Evolutionary conservation across 805 yeast species (phyloP).

Genomic region (Nakazawaea wyomingensis): DNA sequence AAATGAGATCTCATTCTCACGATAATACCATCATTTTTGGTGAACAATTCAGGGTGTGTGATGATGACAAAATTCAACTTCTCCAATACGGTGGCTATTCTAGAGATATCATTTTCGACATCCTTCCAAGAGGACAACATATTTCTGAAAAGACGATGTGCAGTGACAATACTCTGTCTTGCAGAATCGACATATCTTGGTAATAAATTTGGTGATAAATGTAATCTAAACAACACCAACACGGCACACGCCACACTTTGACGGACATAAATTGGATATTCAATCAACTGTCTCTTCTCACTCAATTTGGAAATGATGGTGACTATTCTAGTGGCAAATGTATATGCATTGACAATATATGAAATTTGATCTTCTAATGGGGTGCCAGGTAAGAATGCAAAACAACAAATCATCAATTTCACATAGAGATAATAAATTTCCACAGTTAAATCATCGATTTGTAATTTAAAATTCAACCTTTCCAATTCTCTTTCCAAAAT

Average conservation of each 20-base stretch:
- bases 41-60: slow-evolving; percentile 80
- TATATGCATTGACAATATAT: slow-evolving; percentile 76
- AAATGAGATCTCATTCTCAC: slow-evolving; percentile 87
- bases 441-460: slow-evolving; percentile 61
- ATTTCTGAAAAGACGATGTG: slow-evolving; percentile 81
- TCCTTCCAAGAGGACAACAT: slow-evolving; percentile 89
- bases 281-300: slow-evolving; percentile 66
- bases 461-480: slow-evolving; percentile 58
- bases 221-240: slow-evolving; percentile 71
- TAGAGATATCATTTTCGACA: slow-evolving; percentile 81
- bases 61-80: slow-evolving; percentile 81
- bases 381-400: slow-evolving; percentile 87
- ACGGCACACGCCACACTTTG: slow-evolving; percentile 84
- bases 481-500: slow-evolving; percentile 76
- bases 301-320: slow-evolving; percentile 71
- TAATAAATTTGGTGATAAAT: slow-evolving; percentile 66
- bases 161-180: slow-evolving; percentile 89
- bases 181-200: slow-evolving; percentile 82
- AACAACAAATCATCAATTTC: slow-evolving; percentile 76
- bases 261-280: slow-evolving; percentile 80
- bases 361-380: slow-evolving; percentile 82
- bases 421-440: slow-evolving; percentile 78
- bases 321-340: slow-evolving; percentile 74
- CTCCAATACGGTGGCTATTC: slow-evolving; percentile 88
- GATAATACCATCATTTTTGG: slow-evolving; percentile 68